A percentile compares a stretch with the other conserved stretches of the same genome.
phyloP scores from a whole-genome alignment of 2,329 filamentous ascomycete genomes.

The Juglanconis juglandina region DNA sequence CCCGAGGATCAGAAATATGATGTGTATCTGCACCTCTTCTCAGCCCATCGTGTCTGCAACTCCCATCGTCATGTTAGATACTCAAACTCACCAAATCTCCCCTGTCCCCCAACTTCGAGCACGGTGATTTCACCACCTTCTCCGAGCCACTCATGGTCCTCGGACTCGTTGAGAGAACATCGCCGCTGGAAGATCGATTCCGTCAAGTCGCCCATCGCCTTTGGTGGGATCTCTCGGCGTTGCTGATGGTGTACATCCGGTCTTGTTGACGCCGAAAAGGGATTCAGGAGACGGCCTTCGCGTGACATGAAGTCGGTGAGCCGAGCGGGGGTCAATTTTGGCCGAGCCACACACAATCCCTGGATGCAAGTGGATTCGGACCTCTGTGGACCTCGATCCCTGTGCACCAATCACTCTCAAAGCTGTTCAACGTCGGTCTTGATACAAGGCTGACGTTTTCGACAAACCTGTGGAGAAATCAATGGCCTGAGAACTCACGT shows the following conservation, averaged over 20 bases:
- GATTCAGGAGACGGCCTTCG: neutral
- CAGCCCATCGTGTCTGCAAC: neutral
- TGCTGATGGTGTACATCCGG: slow-evolving; percentile 7
- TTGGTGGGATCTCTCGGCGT: slow-evolving; percentile 7
- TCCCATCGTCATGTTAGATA: neutral
- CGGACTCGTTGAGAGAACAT: slow-evolving; percentile 9
- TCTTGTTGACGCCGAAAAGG: slow-evolving; percentile 4
- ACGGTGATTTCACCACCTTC: slow-evolving; percentile 7
- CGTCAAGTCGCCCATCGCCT: slow-evolving; percentile 15
- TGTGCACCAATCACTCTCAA: neutral
- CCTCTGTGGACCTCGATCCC: neutral
- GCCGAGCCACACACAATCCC: neutral
- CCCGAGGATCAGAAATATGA: slow-evolving; percentile 1
- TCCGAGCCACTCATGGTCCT: slow-evolving; percentile 11
- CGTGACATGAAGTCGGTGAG: slow-evolving; percentile 4
- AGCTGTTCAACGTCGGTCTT: neutral
- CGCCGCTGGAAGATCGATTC: slow-evolving; percentile 12
- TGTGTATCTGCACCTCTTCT: slow-evolving; percentile 4
- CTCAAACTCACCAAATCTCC: slow-evolving; percentile 12
- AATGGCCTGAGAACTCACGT: neutral
- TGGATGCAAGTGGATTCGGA: neutral
- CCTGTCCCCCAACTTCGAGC: slow-evolving; percentile 15
- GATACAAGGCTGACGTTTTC: neutral
- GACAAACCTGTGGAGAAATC: neutral
- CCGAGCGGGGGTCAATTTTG: neutral